phyloP scores from a whole-genome alignment of 768 basidiomycete species.

The Psilocybe subaeruginosa region DNA sequence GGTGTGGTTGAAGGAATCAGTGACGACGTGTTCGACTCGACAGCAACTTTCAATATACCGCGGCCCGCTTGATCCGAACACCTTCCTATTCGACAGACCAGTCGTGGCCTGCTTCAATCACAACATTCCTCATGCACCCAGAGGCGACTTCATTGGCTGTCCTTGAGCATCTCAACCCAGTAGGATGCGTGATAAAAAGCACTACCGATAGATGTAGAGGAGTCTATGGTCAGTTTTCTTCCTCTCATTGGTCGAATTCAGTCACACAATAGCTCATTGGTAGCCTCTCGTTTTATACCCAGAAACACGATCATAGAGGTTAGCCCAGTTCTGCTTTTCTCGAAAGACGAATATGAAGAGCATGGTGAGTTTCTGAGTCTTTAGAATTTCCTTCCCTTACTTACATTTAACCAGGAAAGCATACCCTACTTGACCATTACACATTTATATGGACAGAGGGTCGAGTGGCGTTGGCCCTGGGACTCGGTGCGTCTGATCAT shows the following conservation, averaged over 20 bases:
- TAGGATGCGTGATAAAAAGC: conserved; percentile 50
- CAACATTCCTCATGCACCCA: not conserved
- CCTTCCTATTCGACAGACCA: not conserved
- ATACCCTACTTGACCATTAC: conserved; percentile 75
- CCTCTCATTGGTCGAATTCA: not conserved
- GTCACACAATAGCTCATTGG: conserved; percentile 20
- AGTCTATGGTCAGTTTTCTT: conserved; percentile 55
- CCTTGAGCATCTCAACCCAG: conserved; percentile 43
- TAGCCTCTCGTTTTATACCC: conserved; percentile 58
- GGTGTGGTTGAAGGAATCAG: not conserved
- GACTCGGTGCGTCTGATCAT: conserved; percentile 58
- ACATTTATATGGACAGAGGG: conserved; percentile 78
- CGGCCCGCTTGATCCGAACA: not conserved
- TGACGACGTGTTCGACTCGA: conserved; percentile 13
- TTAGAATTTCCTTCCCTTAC: not conserved
- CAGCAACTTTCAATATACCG: not conserved
- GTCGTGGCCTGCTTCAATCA: not conserved
- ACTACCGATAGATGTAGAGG: conserved; percentile 58
- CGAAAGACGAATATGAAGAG: conserved; percentile 66
- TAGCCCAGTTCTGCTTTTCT: conserved; percentile 83
- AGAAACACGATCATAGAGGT: conserved; percentile 75
- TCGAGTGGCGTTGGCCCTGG: conserved; percentile 76
- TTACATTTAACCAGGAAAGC: conserved; percentile 29
- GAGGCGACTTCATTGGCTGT: conserved; percentile 3
- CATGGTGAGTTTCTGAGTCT: conserved; percentile 44